phyloP scores from a whole-genome alignment of 257 asterid genomes.

The Gardenia jasminoides region DNA sequence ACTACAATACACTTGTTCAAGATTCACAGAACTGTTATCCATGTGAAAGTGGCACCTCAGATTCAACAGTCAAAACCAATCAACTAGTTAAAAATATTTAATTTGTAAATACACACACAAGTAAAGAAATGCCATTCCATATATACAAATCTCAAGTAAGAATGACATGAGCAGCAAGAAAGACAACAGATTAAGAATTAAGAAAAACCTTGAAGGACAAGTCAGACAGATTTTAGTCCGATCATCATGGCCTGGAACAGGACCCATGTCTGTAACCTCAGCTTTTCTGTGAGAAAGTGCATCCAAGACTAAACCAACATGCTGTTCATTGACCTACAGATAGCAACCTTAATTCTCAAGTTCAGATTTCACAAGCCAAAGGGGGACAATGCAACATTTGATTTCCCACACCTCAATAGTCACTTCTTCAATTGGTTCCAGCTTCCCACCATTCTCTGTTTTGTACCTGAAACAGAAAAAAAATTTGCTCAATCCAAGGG shows the following conservation, averaged over 20 bases:
- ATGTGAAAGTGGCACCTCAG: not conserved
- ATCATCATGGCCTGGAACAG: slow-evolving; percentile 88
- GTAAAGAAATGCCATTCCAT: not conserved
- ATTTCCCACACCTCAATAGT: slow-evolving; percentile 76
- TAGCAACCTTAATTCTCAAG: slow-evolving; percentile 23
- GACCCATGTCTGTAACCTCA: slow-evolving; percentile 92
- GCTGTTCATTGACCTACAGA: slow-evolving; percentile 85
- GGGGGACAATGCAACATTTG: slow-evolving; percentile 9
- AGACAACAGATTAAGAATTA: slow-evolving; percentile 18
- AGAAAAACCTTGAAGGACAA: slow-evolving; percentile 86
- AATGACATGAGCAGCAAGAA: not conserved
- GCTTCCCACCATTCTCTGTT: slow-evolving; percentile 64
- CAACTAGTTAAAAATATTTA: not conserved
- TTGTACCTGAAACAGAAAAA: slow-evolving; percentile 60
- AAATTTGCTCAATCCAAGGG: not conserved
- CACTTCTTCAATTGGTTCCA: slow-evolving; percentile 99
- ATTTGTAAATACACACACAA: not conserved
- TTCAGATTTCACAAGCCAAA: slow-evolving; percentile 18
- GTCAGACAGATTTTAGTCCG: slow-evolving; percentile 85
- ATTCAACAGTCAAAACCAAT: not conserved
- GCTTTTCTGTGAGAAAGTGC: slow-evolving; percentile 96
- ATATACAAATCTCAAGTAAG: not conserved
- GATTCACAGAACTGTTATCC: not conserved
- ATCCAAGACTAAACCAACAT: slow-evolving; percentile 92
- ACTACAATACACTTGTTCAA: not conserved